Conservation (phyloP, 2,329 filamentous ascomycete species). For the Trichoderma breve region DNA sequence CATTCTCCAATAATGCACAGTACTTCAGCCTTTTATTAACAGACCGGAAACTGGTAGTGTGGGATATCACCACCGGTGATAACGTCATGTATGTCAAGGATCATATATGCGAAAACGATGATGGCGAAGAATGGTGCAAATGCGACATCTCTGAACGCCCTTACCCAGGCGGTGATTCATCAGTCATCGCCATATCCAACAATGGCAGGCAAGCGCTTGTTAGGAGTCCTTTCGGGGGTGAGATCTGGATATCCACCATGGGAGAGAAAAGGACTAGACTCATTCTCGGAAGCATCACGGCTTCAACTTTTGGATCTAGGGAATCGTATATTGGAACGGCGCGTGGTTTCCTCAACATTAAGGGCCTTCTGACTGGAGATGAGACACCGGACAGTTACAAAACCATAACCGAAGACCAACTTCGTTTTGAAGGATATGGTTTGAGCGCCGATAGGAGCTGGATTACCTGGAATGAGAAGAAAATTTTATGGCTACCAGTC, state of each 20-base stretch:
- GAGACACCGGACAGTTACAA: not conserved
- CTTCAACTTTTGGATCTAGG: not conserved
- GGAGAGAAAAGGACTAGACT: not conserved
- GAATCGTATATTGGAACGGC: not conserved
- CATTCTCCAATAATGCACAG: not conserved
- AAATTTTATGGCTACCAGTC: not conserved
- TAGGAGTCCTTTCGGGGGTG: rapidly evolving
- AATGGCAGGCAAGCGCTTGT: not conserved
- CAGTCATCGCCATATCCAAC: not conserved
- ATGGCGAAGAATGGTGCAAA: not conserved
- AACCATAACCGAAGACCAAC: not conserved
- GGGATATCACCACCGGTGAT: not conserved
- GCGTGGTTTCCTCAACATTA: not conserved
- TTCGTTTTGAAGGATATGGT: not conserved
- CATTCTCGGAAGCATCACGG: rapidly evolving
- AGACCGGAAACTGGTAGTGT: not conserved
- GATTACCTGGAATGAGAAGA: not conserved
- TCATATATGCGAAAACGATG: not conserved
- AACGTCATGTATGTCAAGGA: not conserved
- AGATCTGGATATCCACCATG: not conserved
- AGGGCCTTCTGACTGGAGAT: not conserved
- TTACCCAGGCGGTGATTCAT: not conserved
- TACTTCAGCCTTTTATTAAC: not conserved
- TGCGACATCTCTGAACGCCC: not conserved
- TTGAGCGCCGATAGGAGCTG: not conserved